Base-by-base conservation (phyloP, 2,329 filamentous ascomycete species). In the Fusarium subtropicale region DNA sequence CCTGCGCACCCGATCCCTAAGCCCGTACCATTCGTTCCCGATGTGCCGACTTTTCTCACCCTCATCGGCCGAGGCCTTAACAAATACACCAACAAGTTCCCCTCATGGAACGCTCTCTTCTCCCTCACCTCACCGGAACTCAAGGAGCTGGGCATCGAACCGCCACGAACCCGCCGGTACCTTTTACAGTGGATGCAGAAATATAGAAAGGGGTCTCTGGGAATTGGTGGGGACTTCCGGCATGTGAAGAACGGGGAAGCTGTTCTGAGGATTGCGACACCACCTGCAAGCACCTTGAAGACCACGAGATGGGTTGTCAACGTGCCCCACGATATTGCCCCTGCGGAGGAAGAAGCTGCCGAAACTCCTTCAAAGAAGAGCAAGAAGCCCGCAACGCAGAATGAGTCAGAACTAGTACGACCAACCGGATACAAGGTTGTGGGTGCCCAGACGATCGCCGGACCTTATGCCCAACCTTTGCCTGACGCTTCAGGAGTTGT, bases 51-150 rank as follows among this genome's bases (percentile, higher is more conserved):
- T 18, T 97, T 99, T 81, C 90, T 98, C 67, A 93, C 88, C 36
- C 85, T 97, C 63, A 97, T 98, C 80, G 96, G 96, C 73, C 94
- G 96, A 68, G 90, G 90, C 74, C 89, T 97, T 74, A 90, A 87
- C 76, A 89, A 91, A 76, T 93, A 97, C 83, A 88, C 91, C 50
- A 85, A 88, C 80, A 98, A 98, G 80, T 93, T 99, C 74, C 89
- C 92, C 4, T 91, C 91, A 13, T 98, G 96, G 96, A 91, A 96
- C 55, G 88, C 92, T 8, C 88, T 99, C 46, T 98, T 98, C 86
- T 90, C 90, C 46, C 85, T 96, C 69, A 90, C 88, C 24, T 93
- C 92, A 20, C 79, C 85, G 45, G 90, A 98, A 80, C 85, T 99
- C 71, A 89, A 90, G 71, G 90, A 95, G 73, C 85, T 96, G 20